phyloP scores from a whole-genome alignment of 345 rosid species.

The Citrus glauca region DNA sequence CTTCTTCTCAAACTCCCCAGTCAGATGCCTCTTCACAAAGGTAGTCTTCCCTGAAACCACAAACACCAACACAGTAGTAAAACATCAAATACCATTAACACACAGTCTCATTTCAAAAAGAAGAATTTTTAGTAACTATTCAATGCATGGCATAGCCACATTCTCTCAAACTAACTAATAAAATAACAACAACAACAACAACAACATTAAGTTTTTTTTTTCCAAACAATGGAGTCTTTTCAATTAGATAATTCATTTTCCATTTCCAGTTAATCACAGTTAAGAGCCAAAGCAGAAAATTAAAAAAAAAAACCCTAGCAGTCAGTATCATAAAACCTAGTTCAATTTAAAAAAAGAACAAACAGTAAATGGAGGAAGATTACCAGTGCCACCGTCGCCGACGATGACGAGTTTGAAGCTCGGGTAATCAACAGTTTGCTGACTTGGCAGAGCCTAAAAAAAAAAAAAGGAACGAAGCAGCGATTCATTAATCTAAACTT shows the following conservation, averaged over 20 bases:
- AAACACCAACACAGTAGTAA: not conserved
- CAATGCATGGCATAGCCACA: not conserved
- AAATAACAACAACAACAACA: not conserved
- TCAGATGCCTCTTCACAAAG: constrained; percentile 85
- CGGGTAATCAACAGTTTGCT: constrained; percentile 63
- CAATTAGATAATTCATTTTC: not conserved
- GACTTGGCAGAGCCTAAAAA: constrained; percentile 68
- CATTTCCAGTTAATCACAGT: not conserved
- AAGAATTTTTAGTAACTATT: not conserved
- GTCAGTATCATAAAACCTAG: not conserved
- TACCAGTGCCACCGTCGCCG: constrained; percentile 96
- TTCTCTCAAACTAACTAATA: not conserved
- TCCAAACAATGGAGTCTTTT: not conserved
- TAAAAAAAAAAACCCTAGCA: not conserved
- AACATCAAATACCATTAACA: not conserved
- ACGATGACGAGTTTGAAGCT: constrained; percentile 93
- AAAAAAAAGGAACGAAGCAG: not conserved
- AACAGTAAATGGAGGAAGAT: not conserved
- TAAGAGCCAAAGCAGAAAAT: not conserved
- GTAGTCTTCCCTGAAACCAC: constrained; percentile 73
- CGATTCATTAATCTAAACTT: not conserved
- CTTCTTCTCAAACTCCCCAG: constrained; percentile 96
- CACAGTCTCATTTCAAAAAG: not conserved
- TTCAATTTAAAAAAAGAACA: not conserved
- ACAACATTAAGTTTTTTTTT: not conserved